Percentiles rank a stretch among this genome's conserved stretches.
Evolutionary conservation across 129 eudicot genomes (phyloP).

Genomic region (Flaveria linearis): DNA sequence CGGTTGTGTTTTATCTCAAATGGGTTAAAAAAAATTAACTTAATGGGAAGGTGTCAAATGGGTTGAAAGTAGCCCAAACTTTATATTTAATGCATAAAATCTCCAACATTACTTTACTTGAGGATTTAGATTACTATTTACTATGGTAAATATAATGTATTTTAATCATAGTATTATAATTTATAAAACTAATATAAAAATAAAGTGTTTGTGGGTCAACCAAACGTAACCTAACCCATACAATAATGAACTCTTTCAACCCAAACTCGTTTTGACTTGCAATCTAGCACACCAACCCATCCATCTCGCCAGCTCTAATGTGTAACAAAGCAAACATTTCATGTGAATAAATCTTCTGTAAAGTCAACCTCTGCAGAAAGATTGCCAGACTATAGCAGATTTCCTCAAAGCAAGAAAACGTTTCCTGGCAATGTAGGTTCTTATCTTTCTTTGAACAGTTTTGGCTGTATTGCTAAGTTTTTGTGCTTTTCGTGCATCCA

Average conservation of each 20-base stretch:
- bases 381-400: constrained; percentile 68
- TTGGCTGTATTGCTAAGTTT: constrained; percentile 75
- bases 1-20: not conserved
- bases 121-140: not conserved
- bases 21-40: not conserved
- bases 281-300: not conserved
- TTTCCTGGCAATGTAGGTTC: constrained; percentile 70
- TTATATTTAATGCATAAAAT: not conserved
- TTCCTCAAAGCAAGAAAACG: constrained; percentile 57
- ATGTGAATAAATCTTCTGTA: constrained; percentile 10
- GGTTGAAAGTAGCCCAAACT: not conserved
- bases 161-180: not conserved
- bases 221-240: not conserved
- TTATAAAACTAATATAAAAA: not conserved
- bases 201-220: not conserved
- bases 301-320: constrained; percentile 8
- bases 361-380: constrained; percentile 72
- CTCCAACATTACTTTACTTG: not conserved
- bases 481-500: constrained; percentile 78
- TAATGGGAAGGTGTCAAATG: not conserved
- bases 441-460: constrained; percentile 63
- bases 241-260: constrained; percentile 3
- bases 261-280: not conserved
- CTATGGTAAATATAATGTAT: not conserved
- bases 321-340: constrained; percentile 16